Base-by-base conservation (phyloP, 495 filamentous ascomycete genomes). In the Astrocystis sublimbata region DNA sequence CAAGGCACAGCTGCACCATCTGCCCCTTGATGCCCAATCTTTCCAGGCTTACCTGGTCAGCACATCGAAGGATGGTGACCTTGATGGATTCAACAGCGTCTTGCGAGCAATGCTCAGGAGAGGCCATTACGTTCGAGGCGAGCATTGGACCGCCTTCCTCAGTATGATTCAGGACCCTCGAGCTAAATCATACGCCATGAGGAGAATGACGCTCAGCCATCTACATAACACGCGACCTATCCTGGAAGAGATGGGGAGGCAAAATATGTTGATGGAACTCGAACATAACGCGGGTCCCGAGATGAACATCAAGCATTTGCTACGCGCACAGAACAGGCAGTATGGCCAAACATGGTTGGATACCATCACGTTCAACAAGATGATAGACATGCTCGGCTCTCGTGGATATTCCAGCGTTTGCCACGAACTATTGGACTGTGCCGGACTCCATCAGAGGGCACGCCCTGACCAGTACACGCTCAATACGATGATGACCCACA, bases 121-220 rank as follows among this genome's bases (percentile, higher is more conserved):
- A 36, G 73, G 72, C 6, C 57, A 63, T 28, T 47, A 31, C n/a
- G 67, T 74, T 0, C 71, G 75, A 42, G 49, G 67, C 2, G 62
- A 65, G 24, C 75, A 75, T 5, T 82, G 79, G 79, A 53, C 68
- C 1, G 63, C 75, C 6, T 77, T 81, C 58, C 43, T 81, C 19
- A 60, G 68, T 24, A 63, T 80, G 54, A 65, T 80, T 54, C 47
- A 77, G 51, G 69, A 68, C 36, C 76, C 75, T 60, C 64, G 68
- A 6, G 65, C 71, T n/a, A 74, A 69, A 58, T 66, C 68, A 5
- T 72, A 73, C 61, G 65, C 79, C 21, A 40, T 77, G 1, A 64
- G 56, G 5, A 66, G 56, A 40, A 75, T 82, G 71, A 57, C 60
- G 42, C 23, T 33, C 21, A 70, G 72, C 36, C 64, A 68, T 4